Conservation (phyloP, 2,329 filamentous ascomycete genomes). For the Cytospora schulzeri region DNA sequence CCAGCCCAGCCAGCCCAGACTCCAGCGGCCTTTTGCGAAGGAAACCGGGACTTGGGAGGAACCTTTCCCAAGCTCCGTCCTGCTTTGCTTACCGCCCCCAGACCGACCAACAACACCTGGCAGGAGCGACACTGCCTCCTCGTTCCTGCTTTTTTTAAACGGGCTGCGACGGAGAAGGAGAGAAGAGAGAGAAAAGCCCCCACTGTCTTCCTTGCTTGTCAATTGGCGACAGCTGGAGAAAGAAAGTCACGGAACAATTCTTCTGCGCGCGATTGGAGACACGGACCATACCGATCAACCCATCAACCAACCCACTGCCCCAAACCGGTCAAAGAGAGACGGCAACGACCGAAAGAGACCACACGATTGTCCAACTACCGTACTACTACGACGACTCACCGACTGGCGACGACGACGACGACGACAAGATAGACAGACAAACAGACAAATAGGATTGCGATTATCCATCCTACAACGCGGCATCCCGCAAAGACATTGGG, state of each 20-base stretch:
- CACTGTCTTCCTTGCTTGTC: not conserved
- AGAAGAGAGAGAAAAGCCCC: slow-evolving; percentile 5
- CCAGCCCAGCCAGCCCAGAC: not conserved
- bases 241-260: not conserved
- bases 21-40: not conserved
- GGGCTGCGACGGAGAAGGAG: not conserved
- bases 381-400: not conserved
- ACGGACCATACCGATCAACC: slow-evolving; percentile 10
- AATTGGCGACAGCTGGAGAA: not conserved
- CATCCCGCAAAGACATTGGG: not conserved
- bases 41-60: slow-evolving; percentile 2
- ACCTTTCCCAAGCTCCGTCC: not conserved
- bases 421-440: not conserved
- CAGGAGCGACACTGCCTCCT: not conserved
- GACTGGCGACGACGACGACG: not conserved
- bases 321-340: not conserved
- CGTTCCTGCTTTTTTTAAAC: not conserved
- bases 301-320: slow-evolving; percentile 18
- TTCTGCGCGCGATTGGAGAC: not conserved
- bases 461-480: not conserved
- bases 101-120: not conserved
- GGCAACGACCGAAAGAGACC: not conserved
- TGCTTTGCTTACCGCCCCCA: slow-evolving; percentile 9
- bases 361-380: not conserved
- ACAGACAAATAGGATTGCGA: not conserved